A percentile compares a stretch with the other conserved stretches of the same genome.
phyloP scores from a whole-genome alignment of 768 basidiomycete genomes.

The Bullera alba region DNA sequence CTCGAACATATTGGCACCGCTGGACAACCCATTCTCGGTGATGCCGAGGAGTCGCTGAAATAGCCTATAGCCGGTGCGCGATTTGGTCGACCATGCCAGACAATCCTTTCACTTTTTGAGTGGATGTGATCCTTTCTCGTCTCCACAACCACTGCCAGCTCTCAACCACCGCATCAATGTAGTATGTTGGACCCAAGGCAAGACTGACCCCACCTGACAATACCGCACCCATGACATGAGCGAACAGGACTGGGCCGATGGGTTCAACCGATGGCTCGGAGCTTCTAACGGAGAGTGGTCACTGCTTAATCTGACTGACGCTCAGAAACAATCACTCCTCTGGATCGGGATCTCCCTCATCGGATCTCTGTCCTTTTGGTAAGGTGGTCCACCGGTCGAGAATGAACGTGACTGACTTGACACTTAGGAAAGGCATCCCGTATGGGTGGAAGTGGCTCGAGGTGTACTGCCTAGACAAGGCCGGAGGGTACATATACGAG shows the following conservation, averaged over 20 bases:
- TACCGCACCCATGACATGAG: too few relatives aligned
- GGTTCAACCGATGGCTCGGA: slow-evolving; percentile 9
- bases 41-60: too few relatives aligned
- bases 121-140: too few relatives aligned
- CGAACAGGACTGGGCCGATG: background rate
- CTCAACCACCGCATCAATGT: too few relatives aligned
- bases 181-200: too few relatives aligned
- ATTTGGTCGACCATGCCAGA: too few relatives aligned
- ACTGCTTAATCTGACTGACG: slow-evolving; percentile 10
- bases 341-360: slow-evolving; percentile 8
- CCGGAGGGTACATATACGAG: background rate
- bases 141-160: too few relatives aligned
- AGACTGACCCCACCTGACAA: too few relatives aligned
- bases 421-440: background rate
- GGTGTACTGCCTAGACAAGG: background rate
- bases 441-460: background rate
- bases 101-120: too few relatives aligned
- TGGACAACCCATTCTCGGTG: too few relatives aligned
- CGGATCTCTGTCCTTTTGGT: slow-evolving; percentile 11
- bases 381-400: background rate
- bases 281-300: slow-evolving; percentile 7
- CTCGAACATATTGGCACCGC: too few relatives aligned
- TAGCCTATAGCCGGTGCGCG: too few relatives aligned
- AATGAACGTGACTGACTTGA: background rate
- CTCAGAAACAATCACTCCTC: slow-evolving; percentile 14